Conservation (phyloP, 805 yeast species). For the Clavispora santaluciae region DNA sequence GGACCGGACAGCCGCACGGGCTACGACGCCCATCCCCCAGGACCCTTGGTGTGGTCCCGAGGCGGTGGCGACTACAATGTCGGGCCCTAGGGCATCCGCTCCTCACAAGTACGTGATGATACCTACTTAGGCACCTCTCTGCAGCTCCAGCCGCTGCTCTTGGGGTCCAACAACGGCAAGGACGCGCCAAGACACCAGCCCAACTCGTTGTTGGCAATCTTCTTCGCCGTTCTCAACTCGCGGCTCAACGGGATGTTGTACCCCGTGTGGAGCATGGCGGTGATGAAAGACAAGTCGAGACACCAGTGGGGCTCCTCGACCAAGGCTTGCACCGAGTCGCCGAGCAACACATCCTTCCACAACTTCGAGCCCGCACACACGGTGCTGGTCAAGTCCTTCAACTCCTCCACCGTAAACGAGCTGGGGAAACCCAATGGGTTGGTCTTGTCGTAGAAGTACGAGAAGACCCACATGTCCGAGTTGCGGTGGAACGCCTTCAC, state of each 20-base stretch:
- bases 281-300: slow-evolving; percentile 84
- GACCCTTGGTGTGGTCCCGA: too few species aligned
- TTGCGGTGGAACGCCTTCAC: slow-evolving; percentile 65
- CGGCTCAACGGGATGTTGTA: slow-evolving; percentile 89
- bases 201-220: slow-evolving; percentile 79
- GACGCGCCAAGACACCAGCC: slow-evolving; percentile 99
- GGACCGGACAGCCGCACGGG: too few species aligned
- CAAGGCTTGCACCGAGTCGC: slow-evolving; percentile 63
- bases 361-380: slow-evolving; percentile 81
- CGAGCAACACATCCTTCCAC: slow-evolving; percentile 69
- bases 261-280: slow-evolving; percentile 89
- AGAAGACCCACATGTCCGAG: slow-evolving; percentile 83
- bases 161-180: slow-evolving; percentile 73
- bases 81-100: too few species aligned
- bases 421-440: slow-evolving; percentile 93
- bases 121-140: too few species aligned
- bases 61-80: too few species aligned
- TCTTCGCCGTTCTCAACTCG: slow-evolving; percentile 89
- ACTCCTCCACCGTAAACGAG: slow-evolving; percentile 79
- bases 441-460: slow-evolving; percentile 93
- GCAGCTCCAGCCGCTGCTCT: slow-evolving; percentile 66
- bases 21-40: too few species aligned
- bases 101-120: too few species aligned
- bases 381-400: slow-evolving; percentile 70
- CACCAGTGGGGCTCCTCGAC: slow-evolving; percentile 90